These are phyloP conservation scores for Effrenium voratum DNA, from an alignment of 73 alveolate species.

Conservation along the genomic window DNA sequence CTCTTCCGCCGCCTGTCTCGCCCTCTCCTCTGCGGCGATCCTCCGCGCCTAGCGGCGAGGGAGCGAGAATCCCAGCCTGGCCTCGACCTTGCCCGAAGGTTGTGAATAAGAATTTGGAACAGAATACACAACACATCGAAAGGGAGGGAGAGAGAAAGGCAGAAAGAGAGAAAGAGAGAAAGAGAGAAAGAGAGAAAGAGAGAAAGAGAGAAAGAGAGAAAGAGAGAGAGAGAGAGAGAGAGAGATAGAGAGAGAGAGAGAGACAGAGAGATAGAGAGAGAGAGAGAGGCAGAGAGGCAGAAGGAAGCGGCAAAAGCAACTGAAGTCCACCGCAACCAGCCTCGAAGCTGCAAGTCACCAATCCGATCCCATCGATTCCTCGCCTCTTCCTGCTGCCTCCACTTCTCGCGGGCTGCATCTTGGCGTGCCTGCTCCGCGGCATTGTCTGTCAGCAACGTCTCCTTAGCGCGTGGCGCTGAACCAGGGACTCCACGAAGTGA, in stretches of 20 bases:
- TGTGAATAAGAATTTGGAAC: neutral
- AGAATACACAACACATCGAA: neutral
- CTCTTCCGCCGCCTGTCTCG: slow-evolving; percentile 50
- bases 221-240: no score
- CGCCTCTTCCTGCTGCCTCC: slow-evolving; percentile 21
- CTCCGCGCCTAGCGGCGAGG: slow-evolving; percentile 22
- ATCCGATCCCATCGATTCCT: neutral
- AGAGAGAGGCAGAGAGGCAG: no score
- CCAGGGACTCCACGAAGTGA: neutral
- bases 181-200: no score
- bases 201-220: no score
- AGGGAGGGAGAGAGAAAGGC: no score
- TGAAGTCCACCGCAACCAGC: no score
- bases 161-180: no score
- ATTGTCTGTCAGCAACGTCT: slow-evolving; percentile 33
- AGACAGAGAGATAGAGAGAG: no score
- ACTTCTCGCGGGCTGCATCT: slow-evolving; percentile 47
- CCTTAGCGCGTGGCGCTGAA: neutral
- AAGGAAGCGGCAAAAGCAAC: no score
- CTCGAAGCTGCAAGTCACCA: no score
- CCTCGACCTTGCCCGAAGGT: neutral
- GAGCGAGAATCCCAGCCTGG: no score
- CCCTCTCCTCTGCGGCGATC: slow-evolving; percentile 61
- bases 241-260: no score
- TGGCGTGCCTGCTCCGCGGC: slow-evolving; percentile 74